Conservation (phyloP, 768 basidiomycete species). For the Phlegmacium glaucopus region DNA sequence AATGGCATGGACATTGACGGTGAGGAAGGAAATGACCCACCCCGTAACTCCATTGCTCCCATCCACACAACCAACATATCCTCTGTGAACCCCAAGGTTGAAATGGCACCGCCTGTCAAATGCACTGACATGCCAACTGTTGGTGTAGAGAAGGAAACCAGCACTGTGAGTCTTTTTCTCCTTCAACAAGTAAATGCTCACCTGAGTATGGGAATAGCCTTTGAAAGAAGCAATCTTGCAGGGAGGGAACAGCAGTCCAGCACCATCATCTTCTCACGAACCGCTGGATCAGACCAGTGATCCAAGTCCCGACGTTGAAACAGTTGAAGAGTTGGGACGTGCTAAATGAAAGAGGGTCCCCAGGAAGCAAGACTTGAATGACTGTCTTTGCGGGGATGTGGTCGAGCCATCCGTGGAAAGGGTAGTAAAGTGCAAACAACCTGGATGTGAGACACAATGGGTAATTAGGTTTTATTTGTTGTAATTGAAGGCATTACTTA, state of each 20-base stretch:
- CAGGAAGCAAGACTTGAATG: not conserved
- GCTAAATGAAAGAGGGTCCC: not conserved
- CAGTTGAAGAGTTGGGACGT: not conserved
- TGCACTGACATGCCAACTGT: not conserved
- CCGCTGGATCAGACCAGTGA: too few relatives aligned
- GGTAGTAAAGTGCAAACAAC: slow-evolving; percentile 3
- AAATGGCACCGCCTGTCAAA: not conserved
- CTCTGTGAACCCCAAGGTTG: not conserved
- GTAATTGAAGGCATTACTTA: not conserved
- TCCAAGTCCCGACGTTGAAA: not conserved
- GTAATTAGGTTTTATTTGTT: not conserved
- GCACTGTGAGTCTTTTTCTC: too few relatives aligned
- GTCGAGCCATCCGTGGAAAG: not conserved
- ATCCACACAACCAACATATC: not conserved
- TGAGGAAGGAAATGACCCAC: not conserved
- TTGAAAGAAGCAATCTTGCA: too few relatives aligned
- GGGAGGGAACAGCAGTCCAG: not conserved
- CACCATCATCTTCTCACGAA: not conserved
- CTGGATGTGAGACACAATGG: slow-evolving; percentile 10
- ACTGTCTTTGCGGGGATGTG: slow-evolving; percentile 2
- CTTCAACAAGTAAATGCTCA: too few relatives aligned
- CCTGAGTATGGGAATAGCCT: too few relatives aligned
- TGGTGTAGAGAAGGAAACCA: too few relatives aligned
- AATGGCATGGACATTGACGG: not conserved
- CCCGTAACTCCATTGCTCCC: not conserved